phyloP scores from a whole-genome alignment of 768 basidiomycete genomes.

The Daedaleopsis sinensis region DNA sequence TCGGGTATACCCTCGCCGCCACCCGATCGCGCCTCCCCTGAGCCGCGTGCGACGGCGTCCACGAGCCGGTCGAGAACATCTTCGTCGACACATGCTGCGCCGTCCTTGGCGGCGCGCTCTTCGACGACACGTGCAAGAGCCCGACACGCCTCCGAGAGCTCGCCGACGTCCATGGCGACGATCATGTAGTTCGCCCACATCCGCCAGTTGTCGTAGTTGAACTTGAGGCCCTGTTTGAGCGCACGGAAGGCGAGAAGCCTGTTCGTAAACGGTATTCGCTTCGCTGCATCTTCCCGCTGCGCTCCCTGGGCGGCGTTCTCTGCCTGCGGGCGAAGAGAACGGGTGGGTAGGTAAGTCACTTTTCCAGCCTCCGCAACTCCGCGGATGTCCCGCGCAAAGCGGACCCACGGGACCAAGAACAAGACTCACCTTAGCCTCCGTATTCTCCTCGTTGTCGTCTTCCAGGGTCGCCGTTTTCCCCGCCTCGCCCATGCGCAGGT shows the following conservation, averaged over 20 bases:
- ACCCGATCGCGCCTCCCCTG: constrained; percentile 37
- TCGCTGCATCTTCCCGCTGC: constrained; percentile 18
- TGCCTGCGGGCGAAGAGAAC: constrained; percentile 1
- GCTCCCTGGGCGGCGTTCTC: constrained; percentile 9
- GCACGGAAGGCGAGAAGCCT: constrained; percentile 92
- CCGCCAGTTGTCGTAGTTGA: constrained; percentile 89
- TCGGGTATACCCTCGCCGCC: constrained; percentile 13
- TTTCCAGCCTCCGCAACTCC: neutral
- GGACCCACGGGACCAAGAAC: neutral
- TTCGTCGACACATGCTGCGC: constrained; percentile 70
- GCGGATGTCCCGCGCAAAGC: neutral
- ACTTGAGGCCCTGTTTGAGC: constrained; percentile 85
- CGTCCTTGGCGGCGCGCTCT: constrained; percentile 54
- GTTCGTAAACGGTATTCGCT: constrained; percentile 63
- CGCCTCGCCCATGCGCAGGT: constrained; percentile 74
- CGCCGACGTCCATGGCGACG: constrained; percentile 90
- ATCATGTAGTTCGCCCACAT: constrained; percentile 99
- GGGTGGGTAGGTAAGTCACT: constrained; percentile 6
- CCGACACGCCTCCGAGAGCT: constrained; percentile 84
- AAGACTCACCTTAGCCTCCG: constrained; percentile 25
- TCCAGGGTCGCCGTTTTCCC: constrained; percentile 33
- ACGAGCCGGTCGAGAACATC: constrained; percentile 91
- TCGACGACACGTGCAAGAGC: constrained; percentile 85
- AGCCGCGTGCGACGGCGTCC: constrained; percentile 73
- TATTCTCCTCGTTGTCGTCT: constrained; percentile 22